These are phyloP conservation scores for Sisymbrium irio DNA, from an alignment of 345 rosid genomes.

Conservation along the genomic window DNA sequence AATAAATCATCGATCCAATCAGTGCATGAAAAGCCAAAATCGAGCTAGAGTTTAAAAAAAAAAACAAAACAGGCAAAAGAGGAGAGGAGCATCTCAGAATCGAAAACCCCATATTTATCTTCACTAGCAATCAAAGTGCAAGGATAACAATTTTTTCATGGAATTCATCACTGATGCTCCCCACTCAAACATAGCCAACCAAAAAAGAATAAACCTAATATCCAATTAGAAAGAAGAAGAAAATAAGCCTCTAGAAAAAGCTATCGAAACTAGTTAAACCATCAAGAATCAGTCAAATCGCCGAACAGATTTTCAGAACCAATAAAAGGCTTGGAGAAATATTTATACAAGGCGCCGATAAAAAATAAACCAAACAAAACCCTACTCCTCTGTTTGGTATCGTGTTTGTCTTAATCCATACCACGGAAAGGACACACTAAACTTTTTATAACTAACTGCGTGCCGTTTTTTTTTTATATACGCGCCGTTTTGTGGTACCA, in stretches of 20 bases:
- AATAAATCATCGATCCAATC: constrained; percentile 34
- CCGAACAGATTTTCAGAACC: neutral
- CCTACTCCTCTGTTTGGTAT: constrained; percentile 25
- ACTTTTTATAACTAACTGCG: neutral
- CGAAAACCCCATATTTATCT: constrained; percentile 48
- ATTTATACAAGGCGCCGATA: constrained; percentile 7
- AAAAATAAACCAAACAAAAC: neutral
- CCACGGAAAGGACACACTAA: neutral
- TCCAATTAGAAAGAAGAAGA: neutral
- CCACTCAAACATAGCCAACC: neutral
- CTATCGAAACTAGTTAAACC: no score
- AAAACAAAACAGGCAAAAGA: neutral
- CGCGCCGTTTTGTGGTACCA: constrained; percentile 7
- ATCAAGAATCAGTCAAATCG: neutral
- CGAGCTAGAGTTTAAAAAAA: no score
- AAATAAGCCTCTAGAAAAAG: neutral
- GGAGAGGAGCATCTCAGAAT: constrained; percentile 29
- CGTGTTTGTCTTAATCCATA: neutral
- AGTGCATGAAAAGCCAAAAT: no score
- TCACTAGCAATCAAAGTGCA: constrained; percentile 70
- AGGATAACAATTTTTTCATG: constrained; percentile 52
- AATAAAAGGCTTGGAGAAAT: neutral
- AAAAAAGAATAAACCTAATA: constrained; percentile 36
- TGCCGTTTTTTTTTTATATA: neutral
- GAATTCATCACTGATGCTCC: constrained; percentile 48